Evolutionary conservation across 257 asterid genomes (phyloP).

Genomic region (Verbena officinalis): DNA sequence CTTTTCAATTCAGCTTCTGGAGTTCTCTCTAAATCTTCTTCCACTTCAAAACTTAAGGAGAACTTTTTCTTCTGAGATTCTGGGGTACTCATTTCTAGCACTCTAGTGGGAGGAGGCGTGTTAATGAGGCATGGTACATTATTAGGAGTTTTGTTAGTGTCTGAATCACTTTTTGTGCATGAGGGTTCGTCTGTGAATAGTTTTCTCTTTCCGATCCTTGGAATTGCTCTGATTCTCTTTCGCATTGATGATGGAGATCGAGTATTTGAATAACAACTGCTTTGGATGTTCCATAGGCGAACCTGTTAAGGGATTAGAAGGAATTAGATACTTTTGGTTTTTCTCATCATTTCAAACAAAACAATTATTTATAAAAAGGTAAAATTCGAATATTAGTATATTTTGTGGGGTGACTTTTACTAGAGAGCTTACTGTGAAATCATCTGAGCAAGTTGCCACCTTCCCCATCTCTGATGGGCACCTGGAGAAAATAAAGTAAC

Average conservation of each 20-base stretch:
- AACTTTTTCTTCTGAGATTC: conserved; percentile 55
- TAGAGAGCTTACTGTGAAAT: conserved; percentile 79
- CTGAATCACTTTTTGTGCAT: conserved; percentile 32
- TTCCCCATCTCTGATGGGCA: conserved; percentile 82
- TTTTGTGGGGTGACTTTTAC: not conserved
- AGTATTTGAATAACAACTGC: conserved; percentile 71
- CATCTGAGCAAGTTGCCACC: conserved; percentile 93
- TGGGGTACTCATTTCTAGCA: conserved; percentile 61
- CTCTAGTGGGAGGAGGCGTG: conserved; percentile 37
- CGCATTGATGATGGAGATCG: conserved; percentile 84
- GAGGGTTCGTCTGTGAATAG: conserved; percentile 58
- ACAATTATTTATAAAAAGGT: not conserved
- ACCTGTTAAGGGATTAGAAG: conserved; percentile 48
- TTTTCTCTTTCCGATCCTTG: conserved; percentile 56
- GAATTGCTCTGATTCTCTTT: conserved; percentile 69
- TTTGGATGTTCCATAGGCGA: conserved; percentile 73
- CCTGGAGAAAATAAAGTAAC: conserved; percentile 51
- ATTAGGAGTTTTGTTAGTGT: conserved; percentile 1
- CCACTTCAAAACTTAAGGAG: conserved; percentile 41
- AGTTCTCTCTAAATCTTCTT: conserved; percentile 45
- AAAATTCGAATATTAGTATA: not conserved
- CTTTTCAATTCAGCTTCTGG: conserved; percentile 65
- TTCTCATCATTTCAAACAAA: not conserved
- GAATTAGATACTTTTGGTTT: conserved; percentile 17
- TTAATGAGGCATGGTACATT: conserved; percentile 19